phyloP scores from a whole-genome alignment of 495 filamentous ascomycete species.

The Penicillium desertorum region DNA sequence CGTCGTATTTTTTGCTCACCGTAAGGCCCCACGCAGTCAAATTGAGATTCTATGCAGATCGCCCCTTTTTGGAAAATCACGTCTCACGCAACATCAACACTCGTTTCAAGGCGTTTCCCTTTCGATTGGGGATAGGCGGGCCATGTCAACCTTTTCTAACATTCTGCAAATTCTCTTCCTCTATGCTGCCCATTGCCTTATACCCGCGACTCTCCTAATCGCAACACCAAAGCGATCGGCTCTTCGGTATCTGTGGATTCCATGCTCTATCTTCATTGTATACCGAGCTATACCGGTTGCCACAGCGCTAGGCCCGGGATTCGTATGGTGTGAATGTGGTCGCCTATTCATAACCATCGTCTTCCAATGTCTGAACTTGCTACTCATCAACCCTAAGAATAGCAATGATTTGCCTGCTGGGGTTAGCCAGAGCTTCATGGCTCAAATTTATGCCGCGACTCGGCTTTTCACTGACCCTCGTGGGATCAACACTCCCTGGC shows the following conservation, averaged over 20 bases:
- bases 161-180: slow-evolving; percentile 13
- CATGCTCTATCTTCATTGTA: slow-evolving; percentile 14
- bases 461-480: slow-evolving; percentile 21
- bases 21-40: neutral
- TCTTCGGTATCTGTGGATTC: slow-evolving; percentile 20
- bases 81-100: neutral
- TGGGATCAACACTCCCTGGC: slow-evolving; percentile 24
- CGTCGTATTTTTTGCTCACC: neutral
- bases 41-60: neutral
- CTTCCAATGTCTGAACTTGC: slow-evolving; percentile 20
- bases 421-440: neutral
- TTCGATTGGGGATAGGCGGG: neutral
- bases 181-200: slow-evolving; percentile 14
- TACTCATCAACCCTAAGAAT: slow-evolving; percentile 23
- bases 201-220: slow-evolving; percentile 18
- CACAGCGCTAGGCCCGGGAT: slow-evolving; percentile 17
- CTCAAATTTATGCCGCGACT: slow-evolving; percentile 10
- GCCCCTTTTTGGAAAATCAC: neutral
- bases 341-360: slow-evolving; percentile 20
- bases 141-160: slow-evolving; percentile 8
- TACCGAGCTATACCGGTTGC: slow-evolving; percentile 15
- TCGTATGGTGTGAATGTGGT: slow-evolving; percentile 24
- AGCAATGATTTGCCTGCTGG: slow-evolving; percentile 11
- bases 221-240: slow-evolving; percentile 20
- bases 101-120: neutral